phyloP scores from a whole-genome alignment of 1,139 yeast species.

The Kodamaea suecica region DNA sequence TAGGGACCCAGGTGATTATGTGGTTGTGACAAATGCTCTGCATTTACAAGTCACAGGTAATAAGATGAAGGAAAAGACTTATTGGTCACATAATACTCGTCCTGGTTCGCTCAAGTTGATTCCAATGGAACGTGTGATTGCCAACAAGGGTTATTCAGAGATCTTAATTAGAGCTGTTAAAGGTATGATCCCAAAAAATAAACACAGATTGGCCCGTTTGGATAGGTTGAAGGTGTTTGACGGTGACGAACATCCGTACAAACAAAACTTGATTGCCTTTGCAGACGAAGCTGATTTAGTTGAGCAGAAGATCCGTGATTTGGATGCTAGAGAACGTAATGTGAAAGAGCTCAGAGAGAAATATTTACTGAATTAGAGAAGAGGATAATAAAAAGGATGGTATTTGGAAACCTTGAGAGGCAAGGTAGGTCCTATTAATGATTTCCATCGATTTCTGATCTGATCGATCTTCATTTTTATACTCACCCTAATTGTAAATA shows the following conservation, averaged over 20 bases:
- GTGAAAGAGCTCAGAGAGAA: conserved; percentile 35
- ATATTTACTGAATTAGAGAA: conserved; percentile 20
- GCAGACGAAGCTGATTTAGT: conserved; percentile 74
- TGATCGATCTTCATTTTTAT: no score
- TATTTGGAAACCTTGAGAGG: no score
- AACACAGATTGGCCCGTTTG: conserved; percentile 72
- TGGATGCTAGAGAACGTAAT: conserved; percentile 36
- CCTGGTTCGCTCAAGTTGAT: conserved; percentile 87
- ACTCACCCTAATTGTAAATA: conserved; percentile 2
- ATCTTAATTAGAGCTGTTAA: conserved; percentile 81
- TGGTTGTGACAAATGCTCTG: conserved; percentile 91
- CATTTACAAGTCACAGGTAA: conserved; percentile 78
- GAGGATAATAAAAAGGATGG: no score
- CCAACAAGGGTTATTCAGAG: conserved; percentile 83
- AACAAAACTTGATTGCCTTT: conserved; percentile 76
- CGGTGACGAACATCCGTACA: conserved; percentile 85
- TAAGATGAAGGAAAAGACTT: conserved; percentile 77
- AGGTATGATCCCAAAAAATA: conserved; percentile 94
- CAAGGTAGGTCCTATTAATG: no score
- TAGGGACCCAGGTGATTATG: conserved; percentile 93
- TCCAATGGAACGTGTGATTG: conserved; percentile 75
- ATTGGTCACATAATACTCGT: conserved; percentile 85
- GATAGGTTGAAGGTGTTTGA: conserved; percentile 85
- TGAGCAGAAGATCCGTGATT: conserved; percentile 35
- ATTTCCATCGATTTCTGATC: no score